Percentiles rank a stretch among this genome's conserved stretches.
Evolutionary conservation across 495 filamentous ascomycete genomes (phyloP).

Genomic region (Evernia prunastri): DNA sequence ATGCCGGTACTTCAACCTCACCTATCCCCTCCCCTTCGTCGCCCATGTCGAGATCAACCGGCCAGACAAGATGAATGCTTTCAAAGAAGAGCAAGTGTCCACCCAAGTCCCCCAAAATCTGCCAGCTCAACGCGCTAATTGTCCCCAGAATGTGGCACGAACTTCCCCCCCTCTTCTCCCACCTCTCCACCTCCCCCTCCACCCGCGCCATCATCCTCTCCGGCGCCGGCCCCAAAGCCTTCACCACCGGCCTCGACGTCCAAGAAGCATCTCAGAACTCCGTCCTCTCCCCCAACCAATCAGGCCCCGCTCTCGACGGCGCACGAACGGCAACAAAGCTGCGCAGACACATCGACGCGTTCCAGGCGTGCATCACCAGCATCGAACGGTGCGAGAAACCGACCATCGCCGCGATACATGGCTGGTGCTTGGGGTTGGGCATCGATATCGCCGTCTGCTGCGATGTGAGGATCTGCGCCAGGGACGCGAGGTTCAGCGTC

Average conservation of each 20-base stretch:
- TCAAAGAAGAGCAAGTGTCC: conserved; percentile 58
- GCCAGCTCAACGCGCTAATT: conserved; percentile 3
- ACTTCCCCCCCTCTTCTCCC: conserved; percentile 62
- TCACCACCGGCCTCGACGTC: conserved; percentile 73
- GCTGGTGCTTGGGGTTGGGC: conserved; percentile 70
- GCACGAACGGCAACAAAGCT: conserved; percentile 61
- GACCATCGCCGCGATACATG: conserved; percentile 79
- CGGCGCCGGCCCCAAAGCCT: conserved; percentile 75
- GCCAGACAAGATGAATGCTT: conserved; percentile 84
- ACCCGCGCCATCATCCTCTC: conserved; percentile 77
- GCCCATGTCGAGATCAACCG: conserved; percentile 93
- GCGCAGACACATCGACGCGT: conserved; percentile 61
- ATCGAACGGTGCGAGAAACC: conserved; percentile 90
- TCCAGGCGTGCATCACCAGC: conserved; percentile 69
- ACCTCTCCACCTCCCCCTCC: conserved; percentile 63
- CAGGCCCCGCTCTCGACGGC: conserved; percentile 39
- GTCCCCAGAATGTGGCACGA: conserved; percentile 76
- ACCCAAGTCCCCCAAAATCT: background rate
- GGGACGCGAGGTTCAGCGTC: conserved; percentile 62
- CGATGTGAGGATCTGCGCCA: conserved; percentile 70
- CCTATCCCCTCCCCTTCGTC: conserved; percentile 63
- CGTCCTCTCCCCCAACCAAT: conserved; percentile 23
- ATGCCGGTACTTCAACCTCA: conserved; percentile 71
- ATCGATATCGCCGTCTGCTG: conserved; percentile 74
- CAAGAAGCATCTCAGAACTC: conserved; percentile 40